Conservation (phyloP, 2,329 filamentous ascomycete species). For the Calonectria multiphialidica region DNA sequence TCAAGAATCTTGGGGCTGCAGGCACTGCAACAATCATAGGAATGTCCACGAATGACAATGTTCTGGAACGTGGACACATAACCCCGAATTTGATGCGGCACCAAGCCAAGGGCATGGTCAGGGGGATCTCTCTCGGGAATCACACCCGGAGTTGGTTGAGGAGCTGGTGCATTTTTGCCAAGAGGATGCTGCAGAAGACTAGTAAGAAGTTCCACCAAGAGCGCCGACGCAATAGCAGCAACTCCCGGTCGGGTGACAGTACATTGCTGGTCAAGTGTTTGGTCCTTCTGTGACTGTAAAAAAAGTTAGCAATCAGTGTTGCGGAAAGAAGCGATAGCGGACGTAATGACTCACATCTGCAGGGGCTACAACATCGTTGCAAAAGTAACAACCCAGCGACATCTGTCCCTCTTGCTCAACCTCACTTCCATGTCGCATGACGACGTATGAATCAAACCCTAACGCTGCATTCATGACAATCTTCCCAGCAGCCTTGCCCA, state of each 20-base stretch:
- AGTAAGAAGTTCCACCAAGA: constrained; percentile 90
- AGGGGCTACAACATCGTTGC: constrained; percentile 96
- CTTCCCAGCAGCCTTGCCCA: constrained; percentile 93
- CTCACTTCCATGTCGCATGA: constrained; percentile 92
- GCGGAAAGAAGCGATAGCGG: not conserved
- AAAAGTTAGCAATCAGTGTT: constrained; percentile 13
- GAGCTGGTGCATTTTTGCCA: constrained; percentile 72
- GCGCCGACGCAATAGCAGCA: constrained; percentile 90
- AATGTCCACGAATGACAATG: constrained; percentile 77
- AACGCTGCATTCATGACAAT: constrained; percentile 97
- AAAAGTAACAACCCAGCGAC: constrained; percentile 95
- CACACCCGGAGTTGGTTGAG: constrained; percentile 53
- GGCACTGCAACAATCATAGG: constrained; percentile 85
- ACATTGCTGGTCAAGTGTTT: constrained; percentile 97
- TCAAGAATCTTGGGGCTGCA: constrained; percentile 79
- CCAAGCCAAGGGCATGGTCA: constrained; percentile 73
- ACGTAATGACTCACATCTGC: constrained; percentile 77
- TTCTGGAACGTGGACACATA: constrained; percentile 82
- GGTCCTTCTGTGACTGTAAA: constrained; percentile 86
- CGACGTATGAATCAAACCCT: constrained; percentile 96
- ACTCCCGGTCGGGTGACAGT: constrained; percentile 95
- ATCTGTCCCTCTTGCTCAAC: constrained; percentile 66
- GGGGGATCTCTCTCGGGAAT: constrained; percentile 67
- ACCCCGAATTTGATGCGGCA: constrained; percentile 85
- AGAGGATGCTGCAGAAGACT: constrained; percentile 90